These are phyloP conservation scores for Fusarium tuaranense DNA, from an alignment of 2,329 filamentous ascomycete species.

Conservation along the genomic window DNA sequence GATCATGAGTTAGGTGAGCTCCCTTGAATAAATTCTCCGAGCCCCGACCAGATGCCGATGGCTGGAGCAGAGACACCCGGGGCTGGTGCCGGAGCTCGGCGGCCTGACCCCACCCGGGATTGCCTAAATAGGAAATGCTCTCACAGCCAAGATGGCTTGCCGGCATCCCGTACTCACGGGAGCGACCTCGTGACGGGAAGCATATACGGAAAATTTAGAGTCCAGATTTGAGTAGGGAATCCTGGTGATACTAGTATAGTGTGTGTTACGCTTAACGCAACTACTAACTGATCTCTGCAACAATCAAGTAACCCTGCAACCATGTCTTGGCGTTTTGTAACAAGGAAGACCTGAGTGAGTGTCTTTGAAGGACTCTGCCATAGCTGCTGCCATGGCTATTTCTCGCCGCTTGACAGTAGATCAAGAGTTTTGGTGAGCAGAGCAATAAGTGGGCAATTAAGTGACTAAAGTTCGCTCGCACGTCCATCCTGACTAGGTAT, in stretches of 20 bases:
- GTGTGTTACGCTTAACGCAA: background rate
- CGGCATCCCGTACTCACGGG: slow-evolving; percentile 2
- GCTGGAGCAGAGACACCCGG: slow-evolving; percentile 4
- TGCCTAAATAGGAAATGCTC: slow-evolving; percentile 34
- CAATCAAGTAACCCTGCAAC: background rate
- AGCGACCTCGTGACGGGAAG: background rate
- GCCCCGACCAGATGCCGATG: background rate
- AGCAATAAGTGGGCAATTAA: background rate
- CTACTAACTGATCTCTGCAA: background rate
- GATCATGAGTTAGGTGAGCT: background rate
- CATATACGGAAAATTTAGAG: slow-evolving; percentile 9
- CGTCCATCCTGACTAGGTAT: background rate
- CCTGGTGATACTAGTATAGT: background rate
- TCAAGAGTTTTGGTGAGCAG: too few species aligned
- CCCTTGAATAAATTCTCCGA: background rate
- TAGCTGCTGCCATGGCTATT: background rate
- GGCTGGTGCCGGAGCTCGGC: slow-evolving; percentile 22
- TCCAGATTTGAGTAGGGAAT: background rate
- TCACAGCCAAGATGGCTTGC: background rate
- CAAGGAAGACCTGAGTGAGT: background rate
- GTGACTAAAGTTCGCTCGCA: background rate
- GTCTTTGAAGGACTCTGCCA: background rate
- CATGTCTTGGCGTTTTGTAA: background rate
- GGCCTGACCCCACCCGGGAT: slow-evolving; percentile 17
- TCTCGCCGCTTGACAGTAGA: background rate